Percentiles rank a stretch among this genome's conserved stretches.
Conservation (phyloP, 2,329 filamentous ascomycete genomes). For the Pleomassaria siparia region DNA sequence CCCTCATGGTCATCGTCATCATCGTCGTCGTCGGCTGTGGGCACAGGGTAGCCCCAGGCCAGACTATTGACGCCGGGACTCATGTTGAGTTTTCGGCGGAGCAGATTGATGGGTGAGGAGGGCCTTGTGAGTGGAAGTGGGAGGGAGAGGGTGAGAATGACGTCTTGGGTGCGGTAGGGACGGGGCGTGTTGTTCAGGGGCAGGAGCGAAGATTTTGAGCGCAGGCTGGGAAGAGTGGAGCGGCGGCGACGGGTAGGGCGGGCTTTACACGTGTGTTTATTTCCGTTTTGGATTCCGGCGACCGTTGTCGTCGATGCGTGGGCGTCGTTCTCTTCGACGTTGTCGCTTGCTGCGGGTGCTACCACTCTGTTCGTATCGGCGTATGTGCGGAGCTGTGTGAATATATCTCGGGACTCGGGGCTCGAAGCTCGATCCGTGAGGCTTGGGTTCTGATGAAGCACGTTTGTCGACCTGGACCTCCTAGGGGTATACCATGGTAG, state of each 20-base stretch:
- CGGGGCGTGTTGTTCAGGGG: conserved; percentile 43
- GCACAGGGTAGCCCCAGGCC: conserved; percentile 18
- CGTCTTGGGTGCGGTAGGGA: conserved; percentile 26
- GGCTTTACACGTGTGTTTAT: neutral
- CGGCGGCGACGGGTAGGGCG: neutral
- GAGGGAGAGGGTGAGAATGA: conserved; percentile 10
- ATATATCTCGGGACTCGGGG: conserved; percentile 1
- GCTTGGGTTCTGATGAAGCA: no score
- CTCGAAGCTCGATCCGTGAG: neutral
- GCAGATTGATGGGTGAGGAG: conserved; percentile 11
- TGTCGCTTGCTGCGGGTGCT: no score
- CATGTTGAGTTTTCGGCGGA: conserved; percentile 24
- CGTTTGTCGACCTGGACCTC: neutral
- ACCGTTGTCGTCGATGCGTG: neutral
- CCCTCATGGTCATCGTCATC: no score
- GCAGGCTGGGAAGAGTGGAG: conserved; percentile 7
- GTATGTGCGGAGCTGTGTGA: conserved; percentile 10
- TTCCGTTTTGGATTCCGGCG: no score
- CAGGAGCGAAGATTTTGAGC: conserved; percentile 40
- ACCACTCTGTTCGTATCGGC: no score
- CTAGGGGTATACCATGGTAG: no score
- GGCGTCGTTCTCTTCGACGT: no score
- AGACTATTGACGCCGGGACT: conserved; percentile 13
- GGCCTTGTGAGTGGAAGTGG: conserved; percentile 1
- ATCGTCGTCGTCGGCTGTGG: conserved; percentile 13